Evolutionary conservation across 192 early-diverging fungal species (phyloP).

Genomic region (Umbelopsis sp.): DNA sequence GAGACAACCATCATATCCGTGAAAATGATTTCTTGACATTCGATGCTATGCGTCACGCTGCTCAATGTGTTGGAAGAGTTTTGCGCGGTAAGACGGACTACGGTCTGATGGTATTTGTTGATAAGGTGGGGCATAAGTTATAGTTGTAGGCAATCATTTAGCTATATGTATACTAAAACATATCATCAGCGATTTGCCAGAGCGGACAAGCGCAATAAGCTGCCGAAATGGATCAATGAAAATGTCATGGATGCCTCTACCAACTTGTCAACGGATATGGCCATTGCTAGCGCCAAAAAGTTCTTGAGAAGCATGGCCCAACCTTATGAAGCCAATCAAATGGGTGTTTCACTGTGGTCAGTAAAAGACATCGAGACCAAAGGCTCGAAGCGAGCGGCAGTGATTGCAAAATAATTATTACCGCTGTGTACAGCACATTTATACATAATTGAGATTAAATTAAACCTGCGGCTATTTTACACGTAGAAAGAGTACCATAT

Average conservation of each 20-base stretch:
- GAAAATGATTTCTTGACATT: slow-evolving; percentile 99
- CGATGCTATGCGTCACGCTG: slow-evolving; percentile 98
- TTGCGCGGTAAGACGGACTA: slow-evolving; percentile 98
- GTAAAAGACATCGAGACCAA: slow-evolving; percentile 68
- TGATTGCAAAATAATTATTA: slow-evolving; percentile 6
- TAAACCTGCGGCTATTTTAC: too few species aligned
- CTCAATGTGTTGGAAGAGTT: slow-evolving; percentile 98
- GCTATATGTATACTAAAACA: background rate
- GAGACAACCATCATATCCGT: slow-evolving; percentile 90
- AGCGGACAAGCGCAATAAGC: slow-evolving; percentile 91
- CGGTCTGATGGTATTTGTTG: slow-evolving; percentile 98
- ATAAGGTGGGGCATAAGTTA: slow-evolving; percentile 65
- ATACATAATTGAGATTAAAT: too few species aligned
- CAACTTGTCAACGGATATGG: slow-evolving; percentile 98
- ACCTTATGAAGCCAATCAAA: slow-evolving; percentile 83
- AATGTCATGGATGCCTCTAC: slow-evolving; percentile 86
- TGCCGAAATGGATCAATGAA: slow-evolving; percentile 96
- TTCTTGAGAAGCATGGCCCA: slow-evolving; percentile 97
- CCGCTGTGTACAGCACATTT: background rate
- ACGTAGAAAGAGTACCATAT: too few species aligned
- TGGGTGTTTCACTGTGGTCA: slow-evolving; percentile 89
- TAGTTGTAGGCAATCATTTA: background rate
- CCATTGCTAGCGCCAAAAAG: slow-evolving; percentile 85
- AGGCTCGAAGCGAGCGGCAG: slow-evolving; percentile 5
- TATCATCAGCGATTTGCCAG: slow-evolving; percentile 79